Percentiles rank a stretch among this genome's conserved stretches.
phyloP scores from a whole-genome alignment of 192 early-diverging fungal species.

The Physocladia obscura region DNA sequence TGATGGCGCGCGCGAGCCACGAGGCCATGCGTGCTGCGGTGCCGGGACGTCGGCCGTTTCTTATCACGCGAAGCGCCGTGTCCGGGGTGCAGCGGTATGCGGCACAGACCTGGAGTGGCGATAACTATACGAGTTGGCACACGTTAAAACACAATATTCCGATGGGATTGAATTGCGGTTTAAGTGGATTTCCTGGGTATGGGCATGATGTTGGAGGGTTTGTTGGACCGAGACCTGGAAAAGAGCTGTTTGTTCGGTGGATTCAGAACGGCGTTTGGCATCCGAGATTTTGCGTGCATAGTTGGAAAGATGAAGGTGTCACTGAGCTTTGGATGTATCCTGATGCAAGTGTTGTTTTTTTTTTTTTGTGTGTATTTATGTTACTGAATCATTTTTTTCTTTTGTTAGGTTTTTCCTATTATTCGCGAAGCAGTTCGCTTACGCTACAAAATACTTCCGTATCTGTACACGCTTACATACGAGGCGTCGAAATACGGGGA shows the following conservation, averaged over 20 bases:
- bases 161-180: conserved; percentile 55
- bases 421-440: conserved; percentile 53
- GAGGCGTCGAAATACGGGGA: conserved; percentile 31
- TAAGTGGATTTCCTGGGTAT: conserved; percentile 50
- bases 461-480: conserved; percentile 51
- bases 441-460: conserved; percentile 57
- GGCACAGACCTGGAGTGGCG: conserved; percentile 60
- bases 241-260: conserved; percentile 63
- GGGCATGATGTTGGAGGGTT: conserved; percentile 67
- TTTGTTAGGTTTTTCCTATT: conserved; percentile 44
- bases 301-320: conserved; percentile 59
- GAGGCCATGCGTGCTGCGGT: conserved; percentile 48
- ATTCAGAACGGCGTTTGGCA: conserved; percentile 59
- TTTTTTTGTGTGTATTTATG: neutral
- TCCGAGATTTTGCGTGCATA: conserved; percentile 64
- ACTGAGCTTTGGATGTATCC: conserved; percentile 67
- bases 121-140: conserved; percentile 59
- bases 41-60: conserved; percentile 45
- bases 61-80: conserved; percentile 54
- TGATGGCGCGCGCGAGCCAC: conserved; percentile 59
- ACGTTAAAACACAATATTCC: conserved; percentile 62
- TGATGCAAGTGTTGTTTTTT: conserved; percentile 25
- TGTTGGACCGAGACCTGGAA: conserved; percentile 50
- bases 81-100: conserved; percentile 50
- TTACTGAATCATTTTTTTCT: conserved; percentile 24